Percentiles rank a stretch among this genome's conserved stretches.
These are phyloP conservation scores for Sorghum bicolor DNA, from an alignment of 176 grass and related monocot species.

Conservation along the genomic window Sorghum_bicolor_NCBIv3 NC_012875.2:51054501-51055000, in stretches of 20 bases:
- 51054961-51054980: conserved; percentile 88
- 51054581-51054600: conserved; percentile 91
- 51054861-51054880: conserved; percentile 89
- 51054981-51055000: conserved; percentile 92
- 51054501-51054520: conserved; percentile 71
- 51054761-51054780: conserved; percentile 89
- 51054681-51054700: conserved; percentile 90
- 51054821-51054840: conserved; percentile 94
- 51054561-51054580: conserved; percentile 83
- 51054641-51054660: conserved; percentile 92
- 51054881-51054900: conserved; percentile 78
- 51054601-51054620: conserved; percentile 97
- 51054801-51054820: conserved; percentile 76
- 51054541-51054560: conserved; percentile 90
- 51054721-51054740: conserved; percentile 83
- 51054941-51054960: conserved; percentile 67
- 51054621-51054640: conserved; percentile 84
- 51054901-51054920: conserved; percentile 92
- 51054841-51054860: conserved; percentile 94
- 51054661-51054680: conserved; percentile 92
- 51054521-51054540: conserved; percentile 88
- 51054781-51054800: conserved; percentile 98
- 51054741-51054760: conserved; percentile 88
- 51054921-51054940: conserved; percentile 88
- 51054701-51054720: conserved; percentile 86